Evolutionary conservation across 805 yeast genomes (phyloP), one percentile per base, ranked within the genome.

Genomic region (Candida maris): DNA sequence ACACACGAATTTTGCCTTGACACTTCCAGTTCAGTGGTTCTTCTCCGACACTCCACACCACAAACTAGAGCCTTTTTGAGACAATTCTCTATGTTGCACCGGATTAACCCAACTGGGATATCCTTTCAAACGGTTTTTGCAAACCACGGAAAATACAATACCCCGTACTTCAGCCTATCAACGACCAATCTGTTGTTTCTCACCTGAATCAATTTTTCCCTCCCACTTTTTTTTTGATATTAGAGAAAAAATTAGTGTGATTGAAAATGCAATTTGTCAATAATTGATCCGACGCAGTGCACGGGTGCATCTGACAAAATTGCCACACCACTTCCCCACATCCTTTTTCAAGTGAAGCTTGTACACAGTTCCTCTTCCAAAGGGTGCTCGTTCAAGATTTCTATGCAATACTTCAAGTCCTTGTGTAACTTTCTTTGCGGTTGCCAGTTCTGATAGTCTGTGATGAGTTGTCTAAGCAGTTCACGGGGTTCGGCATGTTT

Each of bases 351-450:
- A 21, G 10, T 21, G 24, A 8, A 21, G 24, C 12, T 12, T 8
- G 10, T 13, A 30, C 33, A 30, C 9, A 42, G 38, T 14, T 41
- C 49, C n/a, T n/a, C n/a, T 8, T 33, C 39, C 15, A 38, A 29
- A 24, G 45, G 37, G 27, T 48, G 32, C 34, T 44, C 45, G 5
- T 38, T 52, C 22, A 63, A 41, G 2, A 57, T 55, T 27, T 59
- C 50, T 52, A 68, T 45, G 38, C 66, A 46, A 48, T 83, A 85
- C 58, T 83, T 84, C 49, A 91, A 69, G 31, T 88, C 96, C 51
- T 83, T 86, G 53, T 82, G 63, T n/a, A 70, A 75, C 57, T 86
- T 86, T 1, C 81, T 70, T 30, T 76, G 84, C 0, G 97, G 96
- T 23, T 75, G 75, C 98, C 97, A 93, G 12, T 64, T 59, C 34